Evolutionary conservation across 2,329 filamentous ascomycete species (phyloP).

Genomic region (Xylariaceae sp.): DNA sequence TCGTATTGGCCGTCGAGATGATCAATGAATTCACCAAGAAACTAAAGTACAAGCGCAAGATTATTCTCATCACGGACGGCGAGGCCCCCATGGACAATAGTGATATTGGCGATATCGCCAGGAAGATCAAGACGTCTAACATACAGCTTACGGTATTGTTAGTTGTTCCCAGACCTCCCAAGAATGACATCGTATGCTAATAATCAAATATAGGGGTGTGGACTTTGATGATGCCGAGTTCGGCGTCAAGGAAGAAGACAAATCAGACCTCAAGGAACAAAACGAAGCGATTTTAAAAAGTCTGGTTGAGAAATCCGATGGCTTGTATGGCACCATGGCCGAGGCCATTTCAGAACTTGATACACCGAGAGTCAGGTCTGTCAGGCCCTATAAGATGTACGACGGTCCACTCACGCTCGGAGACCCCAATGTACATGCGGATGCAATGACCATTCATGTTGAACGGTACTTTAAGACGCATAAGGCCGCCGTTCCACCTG

Average conservation of each 20-base stretch:
- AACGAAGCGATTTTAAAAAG: constrained; percentile 66
- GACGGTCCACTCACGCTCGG: constrained; percentile 77
- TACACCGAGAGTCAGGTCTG: constrained; percentile 68
- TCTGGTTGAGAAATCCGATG: constrained; percentile 64
- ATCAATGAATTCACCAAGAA: constrained; percentile 74
- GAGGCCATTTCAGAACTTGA: constrained; percentile 78
- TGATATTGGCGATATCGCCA: constrained; percentile 62
- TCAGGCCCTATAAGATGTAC: constrained; percentile 72
- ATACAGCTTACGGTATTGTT: constrained; percentile 78
- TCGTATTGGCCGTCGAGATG: constrained; percentile 82
- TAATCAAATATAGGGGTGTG: constrained; percentile 55
- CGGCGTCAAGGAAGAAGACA: constrained; percentile 88
- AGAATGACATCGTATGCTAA: constrained; percentile 12
- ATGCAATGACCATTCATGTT: constrained; percentile 75
- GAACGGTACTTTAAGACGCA: constrained; percentile 89
- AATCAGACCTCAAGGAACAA: constrained; percentile 62
- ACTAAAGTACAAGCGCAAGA: constrained; percentile 72
- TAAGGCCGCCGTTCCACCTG: constrained; percentile 64
- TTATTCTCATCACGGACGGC: constrained; percentile 82
- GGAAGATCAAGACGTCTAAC: constrained; percentile 66
- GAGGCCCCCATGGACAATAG: constrained; percentile 66
- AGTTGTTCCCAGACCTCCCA: constrained; percentile 33
- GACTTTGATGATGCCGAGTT: constrained; percentile 92
- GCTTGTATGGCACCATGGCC: constrained; percentile 74
- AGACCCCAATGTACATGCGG: constrained; percentile 64